These are phyloP conservation scores for Aspergillus conjunctus DNA, from an alignment of 495 filamentous ascomycete species.

Conservation along the genomic window DNA sequence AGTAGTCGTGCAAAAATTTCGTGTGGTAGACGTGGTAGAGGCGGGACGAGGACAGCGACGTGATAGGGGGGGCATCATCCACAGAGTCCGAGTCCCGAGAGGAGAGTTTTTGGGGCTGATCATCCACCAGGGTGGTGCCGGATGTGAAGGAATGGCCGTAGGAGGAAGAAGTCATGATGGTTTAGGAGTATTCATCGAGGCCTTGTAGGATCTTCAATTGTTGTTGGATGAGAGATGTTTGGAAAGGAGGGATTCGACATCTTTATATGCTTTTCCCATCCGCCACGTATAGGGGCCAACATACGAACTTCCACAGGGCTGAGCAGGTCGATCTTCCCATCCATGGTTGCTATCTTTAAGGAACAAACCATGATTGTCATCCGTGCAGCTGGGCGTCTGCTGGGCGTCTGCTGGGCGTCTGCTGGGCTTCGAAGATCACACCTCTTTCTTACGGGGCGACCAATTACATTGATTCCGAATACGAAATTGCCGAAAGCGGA, in stretches of 20 bases:
- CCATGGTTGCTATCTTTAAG: not conserved
- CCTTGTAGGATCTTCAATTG: not conserved
- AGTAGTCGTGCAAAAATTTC: slow-evolving; percentile 31
- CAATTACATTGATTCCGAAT: slow-evolving; percentile 20
- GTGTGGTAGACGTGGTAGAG: slow-evolving; percentile 33
- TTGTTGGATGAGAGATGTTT: not conserved
- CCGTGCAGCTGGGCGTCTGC: not conserved
- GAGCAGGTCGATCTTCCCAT: slow-evolving; percentile 7
- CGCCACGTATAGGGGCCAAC: not conserved
- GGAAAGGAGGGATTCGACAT: not conserved
- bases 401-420: not conserved
- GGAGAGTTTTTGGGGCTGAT: not conserved
- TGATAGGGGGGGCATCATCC: not conserved
- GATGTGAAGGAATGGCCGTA: not conserved
- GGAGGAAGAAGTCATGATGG: slow-evolving; percentile 9
- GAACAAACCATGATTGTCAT: not conserved
- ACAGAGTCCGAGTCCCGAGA: not conserved
- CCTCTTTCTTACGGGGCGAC: not conserved
- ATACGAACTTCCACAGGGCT: slow-evolving; percentile 9
- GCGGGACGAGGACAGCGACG: not conserved
- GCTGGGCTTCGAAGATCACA: slow-evolving; percentile 1
- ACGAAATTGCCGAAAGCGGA: slow-evolving; percentile 17
- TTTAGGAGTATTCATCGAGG: not conserved
- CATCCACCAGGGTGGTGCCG: not conserved
- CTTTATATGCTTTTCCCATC: slow-evolving; percentile 11